A percentile compares a stretch with the other conserved stretches of the same genome.
Conservation (phyloP, 768 basidiomycete species). For the Clavaria fumosa region DNA sequence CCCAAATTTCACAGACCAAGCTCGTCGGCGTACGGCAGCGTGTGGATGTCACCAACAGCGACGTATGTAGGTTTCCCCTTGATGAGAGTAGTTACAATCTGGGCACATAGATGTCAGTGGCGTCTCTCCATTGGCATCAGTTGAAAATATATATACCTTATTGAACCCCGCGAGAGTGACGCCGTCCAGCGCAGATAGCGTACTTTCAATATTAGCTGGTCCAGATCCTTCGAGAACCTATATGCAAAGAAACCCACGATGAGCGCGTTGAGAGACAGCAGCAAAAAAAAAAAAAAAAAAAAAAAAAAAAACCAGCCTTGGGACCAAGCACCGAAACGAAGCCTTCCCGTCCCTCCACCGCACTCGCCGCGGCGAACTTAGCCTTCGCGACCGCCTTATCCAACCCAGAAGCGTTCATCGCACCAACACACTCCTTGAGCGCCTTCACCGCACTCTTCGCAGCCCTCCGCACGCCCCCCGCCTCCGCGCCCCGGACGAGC, state of each 20-base stretch:
- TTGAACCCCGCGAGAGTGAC: conserved; percentile 51
- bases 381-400: conserved; percentile 78
- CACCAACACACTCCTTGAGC: conserved; percentile 47
- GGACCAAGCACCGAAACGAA: conserved; percentile 43
- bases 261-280: too few relatives aligned
- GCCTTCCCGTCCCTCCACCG: conserved; percentile 56
- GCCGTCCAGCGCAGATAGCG: conserved; percentile 56
- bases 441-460: conserved; percentile 53
- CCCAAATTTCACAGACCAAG: conserved; percentile 53
- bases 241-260: conserved; percentile 5
- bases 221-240: conserved; percentile 49
- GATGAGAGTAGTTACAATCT: conserved; percentile 55
- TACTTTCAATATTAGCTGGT: conserved; percentile 40
- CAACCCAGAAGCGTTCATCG: conserved; percentile 50
- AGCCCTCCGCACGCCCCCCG: conserved; percentile 48
- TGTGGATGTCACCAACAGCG: conserved; percentile 61
- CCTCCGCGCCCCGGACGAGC: conserved; percentile 53
- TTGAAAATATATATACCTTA: conserved; percentile 34
- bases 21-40: conserved; percentile 75
- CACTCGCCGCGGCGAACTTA: conserved; percentile 65
- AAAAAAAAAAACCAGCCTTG: conserved; percentile 31
- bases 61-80: conserved; percentile 77
- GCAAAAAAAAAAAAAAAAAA: not conserved
- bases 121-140: not conserved
- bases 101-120: conserved; percentile 2